phyloP scores from a whole-genome alignment of 768 basidiomycete genomes.

The Cyclocybe cylindracea region DNA sequence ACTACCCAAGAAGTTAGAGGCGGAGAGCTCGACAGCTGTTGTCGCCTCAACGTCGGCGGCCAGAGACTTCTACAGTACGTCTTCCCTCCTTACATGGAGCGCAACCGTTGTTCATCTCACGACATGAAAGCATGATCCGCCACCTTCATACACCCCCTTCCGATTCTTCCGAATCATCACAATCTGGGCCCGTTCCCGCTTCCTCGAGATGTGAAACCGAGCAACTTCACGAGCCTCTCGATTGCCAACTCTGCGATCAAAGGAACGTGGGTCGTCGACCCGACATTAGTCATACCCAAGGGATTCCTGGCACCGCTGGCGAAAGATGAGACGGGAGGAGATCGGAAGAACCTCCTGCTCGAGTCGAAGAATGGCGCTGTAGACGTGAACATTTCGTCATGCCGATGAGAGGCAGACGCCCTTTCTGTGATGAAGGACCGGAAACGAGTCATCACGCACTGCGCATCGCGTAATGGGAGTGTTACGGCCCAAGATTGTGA shows the following conservation, averaged over 20 bases:
- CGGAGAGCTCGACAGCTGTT: background rate
- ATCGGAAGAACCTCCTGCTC: constrained; percentile 40
- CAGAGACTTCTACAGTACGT: background rate
- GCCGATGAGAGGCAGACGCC: constrained; percentile 5
- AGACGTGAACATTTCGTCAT: constrained; percentile 39
- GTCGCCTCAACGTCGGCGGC: background rate
- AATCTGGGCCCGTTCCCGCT: background rate
- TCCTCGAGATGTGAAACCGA: constrained; percentile 26
- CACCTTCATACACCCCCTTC: constrained; percentile 9
- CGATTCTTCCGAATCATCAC: background rate
- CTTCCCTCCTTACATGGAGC: background rate
- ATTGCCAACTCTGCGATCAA: constrained; percentile 29
- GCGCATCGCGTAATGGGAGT: constrained; percentile 27
- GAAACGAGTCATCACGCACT: constrained; percentile 15
- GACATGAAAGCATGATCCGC: constrained; percentile 9
- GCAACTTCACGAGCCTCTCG: constrained; percentile 32
- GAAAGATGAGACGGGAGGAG: constrained; percentile 32
- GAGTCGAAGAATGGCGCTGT: constrained; percentile 34
- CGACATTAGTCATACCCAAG: constrained; percentile 38
- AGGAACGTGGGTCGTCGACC: constrained; percentile 44
- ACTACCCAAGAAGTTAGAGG: background rate
- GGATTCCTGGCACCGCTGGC: constrained; percentile 40
- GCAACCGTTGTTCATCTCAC: background rate
- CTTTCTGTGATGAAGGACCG: constrained; percentile 4
- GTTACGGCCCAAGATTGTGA: constrained; percentile 19